phyloP scores from a whole-genome alignment of 306 rosid genomes.

The Cajanus cajan region DNA sequence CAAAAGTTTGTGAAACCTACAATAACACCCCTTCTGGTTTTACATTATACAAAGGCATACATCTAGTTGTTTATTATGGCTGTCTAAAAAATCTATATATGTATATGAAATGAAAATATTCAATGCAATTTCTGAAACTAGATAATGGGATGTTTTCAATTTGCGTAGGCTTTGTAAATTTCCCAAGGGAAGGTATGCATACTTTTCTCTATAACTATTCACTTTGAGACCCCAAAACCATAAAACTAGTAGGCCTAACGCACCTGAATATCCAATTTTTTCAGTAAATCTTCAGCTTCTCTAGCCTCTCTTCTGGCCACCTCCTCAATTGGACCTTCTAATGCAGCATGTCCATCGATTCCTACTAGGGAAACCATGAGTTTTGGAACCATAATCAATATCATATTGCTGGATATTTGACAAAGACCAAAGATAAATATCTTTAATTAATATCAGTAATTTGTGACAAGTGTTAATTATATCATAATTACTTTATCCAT shows the following conservation, averaged over 20 bases:
- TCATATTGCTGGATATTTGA: neutral
- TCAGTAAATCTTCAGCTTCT: conserved; percentile 68
- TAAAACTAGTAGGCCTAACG: neutral
- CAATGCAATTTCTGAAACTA: neutral
- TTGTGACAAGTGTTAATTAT: neutral
- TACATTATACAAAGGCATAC: neutral
- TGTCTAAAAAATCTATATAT: conserved; percentile 5
- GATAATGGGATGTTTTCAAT: neutral
- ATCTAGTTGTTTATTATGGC: neutral
- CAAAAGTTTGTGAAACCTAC: conserved; percentile 1
- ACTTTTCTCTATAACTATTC: neutral
- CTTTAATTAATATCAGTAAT: neutral
- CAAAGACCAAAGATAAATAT: neutral
- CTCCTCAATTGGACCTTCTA: conserved; percentile 77
- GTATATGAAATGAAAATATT: neutral
- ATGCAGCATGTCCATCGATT: conserved; percentile 47
- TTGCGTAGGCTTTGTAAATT: conserved; percentile 1
- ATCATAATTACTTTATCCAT: neutral
- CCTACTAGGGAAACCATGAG: conserved; percentile 43
- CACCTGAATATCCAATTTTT: conserved; percentile 72
- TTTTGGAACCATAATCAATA: neutral
- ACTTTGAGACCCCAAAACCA: neutral
- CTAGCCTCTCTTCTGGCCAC: conserved; percentile 68
- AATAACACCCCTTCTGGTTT: neutral
- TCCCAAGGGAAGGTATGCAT: neutral